A percentile compares a stretch with the other conserved stretches of the same genome.
These are phyloP conservation scores for Phallus indusiatus DNA, from an alignment of 768 basidiomycete genomes.

Conservation along the genomic window DNA sequence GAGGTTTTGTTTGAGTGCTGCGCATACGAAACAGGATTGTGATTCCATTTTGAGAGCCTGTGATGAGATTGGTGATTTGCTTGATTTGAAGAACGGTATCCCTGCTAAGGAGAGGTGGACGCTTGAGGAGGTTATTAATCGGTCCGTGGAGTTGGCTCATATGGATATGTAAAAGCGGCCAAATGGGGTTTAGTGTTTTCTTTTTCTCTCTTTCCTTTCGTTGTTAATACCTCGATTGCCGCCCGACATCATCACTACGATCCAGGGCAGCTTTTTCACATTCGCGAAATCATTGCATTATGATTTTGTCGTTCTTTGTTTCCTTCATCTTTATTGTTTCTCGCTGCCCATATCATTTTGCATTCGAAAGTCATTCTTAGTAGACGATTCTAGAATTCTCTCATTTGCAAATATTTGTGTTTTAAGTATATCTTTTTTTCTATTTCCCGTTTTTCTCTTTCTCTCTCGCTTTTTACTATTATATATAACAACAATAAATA, in stretches of 20 bases:
- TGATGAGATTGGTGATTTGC: slow-evolving; percentile 82
- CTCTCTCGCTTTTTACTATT: too few species aligned
- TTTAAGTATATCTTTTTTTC: too few species aligned
- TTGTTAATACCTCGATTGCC: not conserved
- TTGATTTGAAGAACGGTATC: slow-evolving; percentile 80
- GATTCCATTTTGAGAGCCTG: slow-evolving; percentile 78
- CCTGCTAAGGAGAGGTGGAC: slow-evolving; percentile 57
- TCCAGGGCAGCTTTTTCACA: too few species aligned
- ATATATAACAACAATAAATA: too few species aligned
- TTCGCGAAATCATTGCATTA: not conserved
- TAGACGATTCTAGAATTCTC: too few species aligned
- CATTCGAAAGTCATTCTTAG: not conserved
- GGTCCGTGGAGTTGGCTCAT: slow-evolving; percentile 68
- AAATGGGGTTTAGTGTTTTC: not conserved
- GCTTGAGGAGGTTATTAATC: slow-evolving; percentile 59
- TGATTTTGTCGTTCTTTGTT: not conserved
- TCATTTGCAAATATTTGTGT: too few species aligned
- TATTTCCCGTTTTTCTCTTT: too few species aligned
- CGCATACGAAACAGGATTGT: slow-evolving; percentile 96
- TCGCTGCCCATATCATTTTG: not conserved
- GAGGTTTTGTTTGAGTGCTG: slow-evolving; percentile 87
- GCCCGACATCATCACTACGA: too few species aligned
- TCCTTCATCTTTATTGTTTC: too few species aligned
- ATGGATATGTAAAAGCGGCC: slow-evolving; percentile 14
- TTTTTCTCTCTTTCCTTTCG: not conserved